These are phyloP conservation scores for Pelargonium citronellum DNA, from an alignment of 441 rosid genomes.

Conservation along the genomic window DNA sequence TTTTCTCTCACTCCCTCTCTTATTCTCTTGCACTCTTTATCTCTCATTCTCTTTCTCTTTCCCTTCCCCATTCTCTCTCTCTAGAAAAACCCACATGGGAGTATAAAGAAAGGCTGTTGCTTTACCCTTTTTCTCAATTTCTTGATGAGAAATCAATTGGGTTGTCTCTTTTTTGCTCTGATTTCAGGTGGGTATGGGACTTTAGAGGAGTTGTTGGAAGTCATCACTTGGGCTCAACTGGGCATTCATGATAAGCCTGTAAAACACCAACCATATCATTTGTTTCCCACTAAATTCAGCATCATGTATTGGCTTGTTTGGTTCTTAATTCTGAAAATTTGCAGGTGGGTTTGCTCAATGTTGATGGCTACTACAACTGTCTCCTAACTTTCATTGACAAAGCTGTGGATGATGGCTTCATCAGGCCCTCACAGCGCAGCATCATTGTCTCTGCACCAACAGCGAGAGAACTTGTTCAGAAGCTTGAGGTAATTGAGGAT, in stretches of 20 bases:
- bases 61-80: too few species aligned
- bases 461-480: conserved; percentile 82
- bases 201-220: conserved; percentile 83
- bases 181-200: conserved; percentile 91
- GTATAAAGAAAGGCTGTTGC: too few species aligned
- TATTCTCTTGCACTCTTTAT: too few species aligned
- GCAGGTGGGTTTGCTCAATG: conserved; percentile 91
- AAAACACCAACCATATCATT: conserved; percentile 16
- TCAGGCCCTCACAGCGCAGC: conserved; percentile 75
- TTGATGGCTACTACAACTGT: conserved; percentile 82
- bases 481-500: conserved; percentile 99
- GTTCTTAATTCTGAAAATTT: not conserved
- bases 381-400: conserved; percentile 84
- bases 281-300: too few species aligned
- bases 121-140: too few species aligned
- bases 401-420: conserved; percentile 96
- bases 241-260: conserved; percentile 98
- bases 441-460: conserved; percentile 83
- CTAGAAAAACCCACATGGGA: too few species aligned
- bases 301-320: not conserved
- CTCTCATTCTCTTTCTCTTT: too few species aligned
- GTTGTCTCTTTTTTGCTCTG: not conserved
- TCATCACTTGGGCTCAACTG: conserved; percentile 92
- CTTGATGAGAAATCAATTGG: not conserved
- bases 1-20: too few species aligned